Evolutionary conservation across 306 rosid species (phyloP).

Genomic region (Citrullus amarus): DNA sequence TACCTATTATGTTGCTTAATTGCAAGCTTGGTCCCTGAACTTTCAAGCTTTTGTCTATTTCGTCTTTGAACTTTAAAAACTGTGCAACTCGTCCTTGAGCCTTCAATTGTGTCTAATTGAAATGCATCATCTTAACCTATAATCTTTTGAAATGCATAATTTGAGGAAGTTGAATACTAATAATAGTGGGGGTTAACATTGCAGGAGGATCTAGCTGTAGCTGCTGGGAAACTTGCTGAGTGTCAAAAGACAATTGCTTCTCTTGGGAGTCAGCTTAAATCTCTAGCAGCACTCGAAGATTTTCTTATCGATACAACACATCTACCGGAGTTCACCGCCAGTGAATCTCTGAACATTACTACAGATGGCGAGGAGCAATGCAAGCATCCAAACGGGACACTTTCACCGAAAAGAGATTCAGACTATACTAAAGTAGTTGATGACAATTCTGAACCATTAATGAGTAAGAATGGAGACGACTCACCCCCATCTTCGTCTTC

Average conservation of each 20-base stretch:
- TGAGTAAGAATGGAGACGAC: conserved; percentile 29
- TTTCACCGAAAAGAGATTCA: conserved; percentile 61
- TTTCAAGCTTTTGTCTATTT: too few species aligned
- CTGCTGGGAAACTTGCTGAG: conserved; percentile 85
- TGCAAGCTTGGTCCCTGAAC: too few species aligned
- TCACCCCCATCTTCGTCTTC: conserved; percentile 37
- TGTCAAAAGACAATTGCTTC: conserved; percentile 96
- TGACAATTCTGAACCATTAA: conserved; percentile 23
- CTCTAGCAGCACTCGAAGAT: conserved; percentile 82
- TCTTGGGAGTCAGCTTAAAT: conserved; percentile 71
- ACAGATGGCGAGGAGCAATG: conserved; percentile 34
- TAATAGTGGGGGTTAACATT: not conserved
- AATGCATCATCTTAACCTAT: not conserved
- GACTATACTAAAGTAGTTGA: conserved; percentile 24
- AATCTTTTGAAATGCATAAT: not conserved
- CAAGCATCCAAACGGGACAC: conserved; percentile 53
- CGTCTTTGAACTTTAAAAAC: too few species aligned
- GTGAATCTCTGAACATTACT: conserved; percentile 24
- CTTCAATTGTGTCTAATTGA: not conserved
- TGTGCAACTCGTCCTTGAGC: too few species aligned
- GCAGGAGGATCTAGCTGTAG: conserved; percentile 78
- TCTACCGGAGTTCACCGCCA: conserved; percentile 38
- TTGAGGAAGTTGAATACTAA: conserved; percentile 2
- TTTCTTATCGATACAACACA: conserved; percentile 62
- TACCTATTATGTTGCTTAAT: not conserved